Conservation (phyloP, 768 basidiomycete genomes). For the Lactarius sanguifluus region DNA sequence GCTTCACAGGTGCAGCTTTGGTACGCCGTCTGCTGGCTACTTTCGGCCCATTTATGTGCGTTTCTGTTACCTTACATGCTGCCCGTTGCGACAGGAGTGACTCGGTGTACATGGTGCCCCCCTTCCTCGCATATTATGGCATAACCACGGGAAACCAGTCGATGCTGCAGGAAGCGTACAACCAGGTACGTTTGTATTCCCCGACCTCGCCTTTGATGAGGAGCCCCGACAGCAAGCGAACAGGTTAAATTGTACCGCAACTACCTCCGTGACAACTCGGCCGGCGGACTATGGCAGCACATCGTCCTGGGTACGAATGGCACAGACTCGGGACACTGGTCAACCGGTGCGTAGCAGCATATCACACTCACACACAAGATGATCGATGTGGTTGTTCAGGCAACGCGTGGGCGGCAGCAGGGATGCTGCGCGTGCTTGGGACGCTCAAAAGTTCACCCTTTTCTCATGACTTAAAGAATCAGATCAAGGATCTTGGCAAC, state of each 20-base stretch:
- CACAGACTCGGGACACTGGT: slow-evolving; percentile 74
- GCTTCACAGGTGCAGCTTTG: slow-evolving; percentile 68
- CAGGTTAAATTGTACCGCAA: slow-evolving; percentile 64
- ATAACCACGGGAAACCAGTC: slow-evolving; percentile 55
- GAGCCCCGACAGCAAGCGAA: not conserved
- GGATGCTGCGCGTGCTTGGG: slow-evolving; percentile 79
- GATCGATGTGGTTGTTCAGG: slow-evolving; percentile 43
- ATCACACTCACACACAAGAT: not conserved
- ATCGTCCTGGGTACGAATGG: slow-evolving; percentile 54
- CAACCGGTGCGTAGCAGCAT: slow-evolving; percentile 53
- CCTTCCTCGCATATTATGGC: slow-evolving; percentile 86
- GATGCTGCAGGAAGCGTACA: slow-evolving; percentile 62
- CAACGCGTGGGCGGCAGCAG: slow-evolving; percentile 90
- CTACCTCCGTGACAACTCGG: slow-evolving; percentile 53
- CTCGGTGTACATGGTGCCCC: slow-evolving; percentile 83
- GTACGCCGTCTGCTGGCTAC: not conserved
- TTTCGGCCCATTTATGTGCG: not conserved
- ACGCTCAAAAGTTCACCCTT: slow-evolving; percentile 68
- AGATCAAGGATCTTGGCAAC: slow-evolving; percentile 56
- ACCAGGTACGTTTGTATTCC: slow-evolving; percentile 41
- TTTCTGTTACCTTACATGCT: not conserved
- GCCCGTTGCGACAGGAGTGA: slow-evolving; percentile 55
- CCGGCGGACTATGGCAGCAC: slow-evolving; percentile 72
- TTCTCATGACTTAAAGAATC: slow-evolving; percentile 45
- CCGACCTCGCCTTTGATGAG: not conserved